phyloP scores from a whole-genome alignment of 768 basidiomycete species.

The Tricholoma terreum region DNA sequence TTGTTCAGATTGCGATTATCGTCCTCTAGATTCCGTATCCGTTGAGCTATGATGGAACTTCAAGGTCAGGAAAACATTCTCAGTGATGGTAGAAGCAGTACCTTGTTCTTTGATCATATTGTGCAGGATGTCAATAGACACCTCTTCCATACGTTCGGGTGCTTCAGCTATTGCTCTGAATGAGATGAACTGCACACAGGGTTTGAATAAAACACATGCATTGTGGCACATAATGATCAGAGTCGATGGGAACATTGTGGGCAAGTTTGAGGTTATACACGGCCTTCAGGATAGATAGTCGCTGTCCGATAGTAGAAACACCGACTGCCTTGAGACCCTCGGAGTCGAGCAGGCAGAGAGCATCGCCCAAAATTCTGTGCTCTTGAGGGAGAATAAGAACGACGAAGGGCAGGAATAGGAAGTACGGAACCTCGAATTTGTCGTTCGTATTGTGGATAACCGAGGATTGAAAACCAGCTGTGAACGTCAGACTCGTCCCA shows the following conservation, averaged over 20 bases:
- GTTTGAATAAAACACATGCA: slow-evolving; percentile 48
- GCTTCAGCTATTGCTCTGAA: slow-evolving; percentile 46
- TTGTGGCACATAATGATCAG: slow-evolving; percentile 84
- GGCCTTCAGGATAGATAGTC: slow-evolving; percentile 87
- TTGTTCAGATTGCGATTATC: slow-evolving; percentile 72
- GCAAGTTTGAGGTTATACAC: slow-evolving; percentile 88
- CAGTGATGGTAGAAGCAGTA: slow-evolving; percentile 26
- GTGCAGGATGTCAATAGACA: slow-evolving; percentile 66
- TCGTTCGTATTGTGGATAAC: slow-evolving; percentile 81
- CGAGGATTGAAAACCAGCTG: slow-evolving; percentile 70
- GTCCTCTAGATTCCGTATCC: slow-evolving; percentile 67
- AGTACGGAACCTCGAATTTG: slow-evolving; percentile 61
- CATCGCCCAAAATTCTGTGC: slow-evolving; percentile 90
- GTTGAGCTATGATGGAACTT: slow-evolving; percentile 47
- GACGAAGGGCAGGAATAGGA: slow-evolving; percentile 9
- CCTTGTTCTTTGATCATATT: slow-evolving; percentile 74
- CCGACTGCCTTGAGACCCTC: slow-evolving; percentile 85
- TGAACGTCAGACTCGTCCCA: slow-evolving; percentile 83
- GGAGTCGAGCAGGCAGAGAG: slow-evolving; percentile 79
- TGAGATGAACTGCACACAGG: slow-evolving; percentile 4
- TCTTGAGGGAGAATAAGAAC: slow-evolving; percentile 45
- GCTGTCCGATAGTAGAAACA: slow-evolving; percentile 86
- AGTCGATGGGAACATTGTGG: slow-evolving; percentile 77
- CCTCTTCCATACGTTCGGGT: slow-evolving; percentile 48
- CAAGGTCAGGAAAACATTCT: neutral